These are phyloP conservation scores for Hypoxylon trugodes DNA, from an alignment of 495 filamentous ascomycete genomes.

Conservation along the genomic window DNA sequence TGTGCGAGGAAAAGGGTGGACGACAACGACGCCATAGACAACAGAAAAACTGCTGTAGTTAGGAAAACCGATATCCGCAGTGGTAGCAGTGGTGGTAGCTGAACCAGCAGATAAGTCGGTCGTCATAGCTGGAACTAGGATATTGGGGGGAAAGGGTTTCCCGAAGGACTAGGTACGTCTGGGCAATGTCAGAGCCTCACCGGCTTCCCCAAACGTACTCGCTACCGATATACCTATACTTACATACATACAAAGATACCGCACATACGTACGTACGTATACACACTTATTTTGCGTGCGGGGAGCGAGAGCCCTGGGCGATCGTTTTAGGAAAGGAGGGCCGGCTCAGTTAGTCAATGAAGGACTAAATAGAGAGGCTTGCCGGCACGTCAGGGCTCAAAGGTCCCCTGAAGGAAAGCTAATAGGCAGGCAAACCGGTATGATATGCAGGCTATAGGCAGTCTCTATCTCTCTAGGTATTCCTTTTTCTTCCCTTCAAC, in stretches of 20 bases:
- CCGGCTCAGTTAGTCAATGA: background rate
- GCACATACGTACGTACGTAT: no score
- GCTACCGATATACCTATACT: background rate
- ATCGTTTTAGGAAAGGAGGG: slow-evolving; percentile 10
- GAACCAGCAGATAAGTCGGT: background rate
- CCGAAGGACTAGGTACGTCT: no score
- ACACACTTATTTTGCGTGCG: no score
- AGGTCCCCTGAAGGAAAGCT: background rate
- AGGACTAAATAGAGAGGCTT: slow-evolving; percentile 11
- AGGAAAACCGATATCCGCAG: no score
- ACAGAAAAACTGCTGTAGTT: no score
- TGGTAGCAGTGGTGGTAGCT: no score
- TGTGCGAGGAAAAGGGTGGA: background rate
- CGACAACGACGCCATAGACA: no score
- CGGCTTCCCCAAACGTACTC: background rate
- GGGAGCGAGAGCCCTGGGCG: no score
- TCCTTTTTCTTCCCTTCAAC: slow-evolving; percentile 3
- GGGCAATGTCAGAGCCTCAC: slow-evolving; percentile 31
- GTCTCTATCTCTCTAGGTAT: background rate
- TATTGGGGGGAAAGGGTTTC: no score
- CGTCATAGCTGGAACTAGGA: no score
- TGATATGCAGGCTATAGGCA: slow-evolving; percentile 32
- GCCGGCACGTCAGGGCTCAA: background rate
- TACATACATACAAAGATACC: slow-evolving; percentile 20
- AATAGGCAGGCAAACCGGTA: background rate